These are phyloP conservation scores for Mortierella sp. DNA, from an alignment of 371 early-diverging fungal genomes.

Conservation along the genomic window DNA sequence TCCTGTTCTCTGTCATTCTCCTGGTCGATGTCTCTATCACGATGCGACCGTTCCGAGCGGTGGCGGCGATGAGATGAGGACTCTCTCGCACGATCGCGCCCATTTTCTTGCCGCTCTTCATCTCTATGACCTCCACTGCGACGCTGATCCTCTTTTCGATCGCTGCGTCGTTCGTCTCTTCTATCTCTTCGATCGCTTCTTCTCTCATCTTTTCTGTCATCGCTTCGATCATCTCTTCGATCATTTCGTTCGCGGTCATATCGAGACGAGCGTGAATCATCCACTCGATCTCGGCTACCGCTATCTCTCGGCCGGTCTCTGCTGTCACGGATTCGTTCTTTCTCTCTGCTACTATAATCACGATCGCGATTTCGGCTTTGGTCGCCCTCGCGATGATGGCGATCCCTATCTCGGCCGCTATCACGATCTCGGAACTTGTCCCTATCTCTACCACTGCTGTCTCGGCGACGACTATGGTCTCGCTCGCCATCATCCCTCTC, in stretches of 20 bases:
- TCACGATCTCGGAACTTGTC: conserved; percentile 7
- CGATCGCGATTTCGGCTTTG: conserved; percentile 18
- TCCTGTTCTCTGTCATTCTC: conserved; percentile 11
- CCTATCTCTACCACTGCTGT: conserved; percentile 20
- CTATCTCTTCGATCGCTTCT: background rate
- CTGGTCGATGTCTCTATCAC: conserved; percentile 2
- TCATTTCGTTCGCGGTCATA: conserved; percentile 37
- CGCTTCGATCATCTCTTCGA: conserved; percentile 8
- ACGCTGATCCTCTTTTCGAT: background rate
- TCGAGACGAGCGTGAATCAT: conserved; percentile 33
- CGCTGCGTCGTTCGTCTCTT: conserved; percentile 5
- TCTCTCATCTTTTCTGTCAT: conserved; percentile 25
- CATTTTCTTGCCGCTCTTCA: conserved; percentile 8
- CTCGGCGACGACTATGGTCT: conserved; percentile 18
- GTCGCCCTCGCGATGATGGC: conserved; percentile 5
- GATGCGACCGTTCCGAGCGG: conserved; percentile 15
- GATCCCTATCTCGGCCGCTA: conserved; percentile 12
- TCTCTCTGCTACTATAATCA: background rate
- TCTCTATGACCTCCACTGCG: background rate
- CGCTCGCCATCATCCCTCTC: conserved; percentile 23
- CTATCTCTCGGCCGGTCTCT: conserved; percentile 22
- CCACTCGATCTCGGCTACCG: conserved; percentile 15
- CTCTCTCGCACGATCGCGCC: background rate
- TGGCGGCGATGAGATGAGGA: conserved; percentile 10
- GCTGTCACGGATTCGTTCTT: conserved; percentile 15